Evolutionary conservation across 768 basidiomycete species (phyloP).

Genomic region (Podaxis rugospora): DNA sequence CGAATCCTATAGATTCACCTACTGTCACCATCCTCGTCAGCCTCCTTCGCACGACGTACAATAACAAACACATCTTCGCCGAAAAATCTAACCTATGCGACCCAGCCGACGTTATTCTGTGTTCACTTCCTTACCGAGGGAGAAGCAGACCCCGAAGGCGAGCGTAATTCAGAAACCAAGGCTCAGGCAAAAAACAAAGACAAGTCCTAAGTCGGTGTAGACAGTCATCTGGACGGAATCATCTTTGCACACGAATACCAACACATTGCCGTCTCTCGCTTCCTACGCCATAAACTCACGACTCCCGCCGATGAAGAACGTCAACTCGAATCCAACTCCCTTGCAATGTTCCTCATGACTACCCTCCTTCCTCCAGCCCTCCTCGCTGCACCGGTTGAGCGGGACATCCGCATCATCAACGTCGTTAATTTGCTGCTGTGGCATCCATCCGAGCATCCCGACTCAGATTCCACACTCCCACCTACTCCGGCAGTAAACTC

Average conservation of each 20-base stretch:
- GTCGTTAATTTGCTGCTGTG: conserved; percentile 78
- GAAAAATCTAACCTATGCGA: conserved; percentile 74
- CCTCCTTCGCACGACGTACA: conserved; percentile 61
- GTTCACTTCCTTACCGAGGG: conserved; percentile 50
- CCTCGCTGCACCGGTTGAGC: conserved; percentile 78
- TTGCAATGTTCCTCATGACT: conserved; percentile 74
- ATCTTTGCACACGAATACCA: conserved; percentile 77
- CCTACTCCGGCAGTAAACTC: conserved; percentile 10
- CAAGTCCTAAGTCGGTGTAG: conserved; percentile 15
- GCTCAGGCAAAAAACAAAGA: not conserved
- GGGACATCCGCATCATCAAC: conserved; percentile 86
- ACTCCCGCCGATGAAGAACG: conserved; percentile 23
- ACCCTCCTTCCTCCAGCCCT: conserved; percentile 78
- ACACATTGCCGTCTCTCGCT: conserved; percentile 45
- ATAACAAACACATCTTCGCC: conserved; percentile 75
- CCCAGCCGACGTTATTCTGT: conserved; percentile 67
- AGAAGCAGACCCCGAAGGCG: not conserved
- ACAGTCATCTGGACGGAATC: conserved; percentile 72
- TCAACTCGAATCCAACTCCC: conserved; percentile 32
- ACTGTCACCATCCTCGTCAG: conserved; percentile 56
- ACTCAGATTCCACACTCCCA: not conserved
- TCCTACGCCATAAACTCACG: conserved; percentile 15
- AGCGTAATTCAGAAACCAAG: not conserved
- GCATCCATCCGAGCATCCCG: conserved; percentile 26
- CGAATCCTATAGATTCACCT: conserved; percentile 50